Conservation (phyloP, 495 filamentous ascomycete genomes). For the Niebla homalea region DNA sequence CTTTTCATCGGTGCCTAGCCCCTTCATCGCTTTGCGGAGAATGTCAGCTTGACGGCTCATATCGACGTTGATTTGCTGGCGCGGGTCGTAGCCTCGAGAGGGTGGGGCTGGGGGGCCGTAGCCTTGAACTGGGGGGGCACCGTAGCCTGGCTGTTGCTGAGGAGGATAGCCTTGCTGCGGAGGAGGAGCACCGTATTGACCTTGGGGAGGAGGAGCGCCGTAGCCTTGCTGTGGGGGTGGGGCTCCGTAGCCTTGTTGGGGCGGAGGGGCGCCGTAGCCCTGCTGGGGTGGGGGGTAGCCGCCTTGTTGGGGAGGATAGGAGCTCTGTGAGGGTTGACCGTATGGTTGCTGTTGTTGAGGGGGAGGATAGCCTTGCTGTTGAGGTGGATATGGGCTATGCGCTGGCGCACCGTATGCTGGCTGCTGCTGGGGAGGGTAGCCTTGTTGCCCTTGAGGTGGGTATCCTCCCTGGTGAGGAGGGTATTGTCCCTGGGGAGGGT, state of each 20-base stretch:
- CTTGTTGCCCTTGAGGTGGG: slow-evolving; percentile 12
- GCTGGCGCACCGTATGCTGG: slow-evolving; percentile 26
- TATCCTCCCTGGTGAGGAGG: slow-evolving; percentile 6
- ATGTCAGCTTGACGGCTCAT: slow-evolving; percentile 50
- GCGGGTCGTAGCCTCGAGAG: slow-evolving; percentile 48
- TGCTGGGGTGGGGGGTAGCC: background rate
- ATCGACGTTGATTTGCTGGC: slow-evolving; percentile 50
- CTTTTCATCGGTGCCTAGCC: slow-evolving; percentile 77
- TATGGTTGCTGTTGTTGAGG: slow-evolving; percentile 24
- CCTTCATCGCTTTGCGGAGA: slow-evolving; percentile 76
- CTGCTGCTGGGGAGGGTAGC: slow-evolving; percentile 20
- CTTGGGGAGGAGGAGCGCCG: slow-evolving; percentile 20
- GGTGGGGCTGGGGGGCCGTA: slow-evolving; percentile 22
- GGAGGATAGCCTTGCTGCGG: slow-evolving; percentile 23
- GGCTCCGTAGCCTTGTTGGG: slow-evolving; percentile 15
- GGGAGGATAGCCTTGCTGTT: slow-evolving; percentile 23
- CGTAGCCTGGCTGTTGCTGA: slow-evolving; percentile 15
- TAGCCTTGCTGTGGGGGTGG: slow-evolving; percentile 19
- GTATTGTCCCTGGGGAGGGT: slow-evolving; percentile 8
- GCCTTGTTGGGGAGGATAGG: slow-evolving; percentile 14
- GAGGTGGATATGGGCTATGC: slow-evolving; percentile 23
- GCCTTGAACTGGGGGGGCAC: slow-evolving; percentile 26
- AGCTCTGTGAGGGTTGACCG: slow-evolving; percentile 24
- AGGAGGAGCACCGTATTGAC: slow-evolving; percentile 25
- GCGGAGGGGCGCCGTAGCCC: slow-evolving; percentile 16